phyloP scores from a whole-genome alignment of 2,329 filamentous ascomycete species.

The Cladosporium sp. region DNA sequence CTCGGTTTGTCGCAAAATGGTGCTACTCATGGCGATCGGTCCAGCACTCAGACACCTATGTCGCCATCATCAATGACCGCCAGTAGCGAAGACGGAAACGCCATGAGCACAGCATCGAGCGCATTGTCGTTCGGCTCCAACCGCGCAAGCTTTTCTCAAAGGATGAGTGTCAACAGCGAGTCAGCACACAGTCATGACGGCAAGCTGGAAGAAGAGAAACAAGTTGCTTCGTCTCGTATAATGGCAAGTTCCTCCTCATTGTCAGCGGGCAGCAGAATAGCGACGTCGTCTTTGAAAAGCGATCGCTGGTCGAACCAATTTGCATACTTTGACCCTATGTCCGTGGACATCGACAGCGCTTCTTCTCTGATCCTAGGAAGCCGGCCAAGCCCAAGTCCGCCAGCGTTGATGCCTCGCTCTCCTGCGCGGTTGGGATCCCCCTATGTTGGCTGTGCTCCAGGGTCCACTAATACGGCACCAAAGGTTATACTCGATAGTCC shows the following conservation, averaged over 20 bases:
- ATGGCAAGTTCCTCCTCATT: neutral
- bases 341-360: slow-evolving; percentile 18
- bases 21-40: neutral
- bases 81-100: slow-evolving; percentile 8
- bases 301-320: neutral
- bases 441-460: neutral
- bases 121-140: slow-evolving; percentile 5
- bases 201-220: slow-evolving; percentile 3
- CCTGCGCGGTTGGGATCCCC: neutral
- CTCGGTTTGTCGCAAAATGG: neutral
- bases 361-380: slow-evolving; percentile 5
- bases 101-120: slow-evolving; percentile 1
- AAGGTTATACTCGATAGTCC: neutral
- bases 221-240: neutral
- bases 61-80: slow-evolving; percentile 3
- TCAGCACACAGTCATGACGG: neutral
- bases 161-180: neutral
- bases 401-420: neutral
- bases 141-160: neutral
- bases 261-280: neutral
- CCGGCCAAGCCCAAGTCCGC: neutral
- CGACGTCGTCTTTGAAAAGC: neutral
- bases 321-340: slow-evolving; percentile 17
- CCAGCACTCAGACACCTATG: neutral
- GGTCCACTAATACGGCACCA: neutral